phyloP scores from a whole-genome alignment of 352 stramenopile genomes.

The Phytophthora sansomeana region DNA sequence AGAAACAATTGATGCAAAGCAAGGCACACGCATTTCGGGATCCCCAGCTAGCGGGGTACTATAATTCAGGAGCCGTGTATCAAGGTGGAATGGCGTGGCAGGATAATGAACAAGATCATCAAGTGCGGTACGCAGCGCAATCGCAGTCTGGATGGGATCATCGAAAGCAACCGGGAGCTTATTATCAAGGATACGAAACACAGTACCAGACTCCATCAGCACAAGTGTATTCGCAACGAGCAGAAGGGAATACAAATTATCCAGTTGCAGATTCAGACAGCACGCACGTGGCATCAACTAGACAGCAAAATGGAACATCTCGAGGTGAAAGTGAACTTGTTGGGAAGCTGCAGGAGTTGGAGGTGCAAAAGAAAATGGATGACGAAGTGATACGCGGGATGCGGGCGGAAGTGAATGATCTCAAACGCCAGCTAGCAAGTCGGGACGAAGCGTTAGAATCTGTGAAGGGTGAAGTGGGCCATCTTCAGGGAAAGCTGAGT shows the following conservation, averaged over 20 bases:
- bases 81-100: conserved; percentile 36
- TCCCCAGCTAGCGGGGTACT: conserved; percentile 36
- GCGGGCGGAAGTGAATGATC: conserved; percentile 25
- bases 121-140: conserved; percentile 28
- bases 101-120: conserved; percentile 31
- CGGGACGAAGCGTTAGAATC: conserved; percentile 32
- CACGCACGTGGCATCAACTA: conserved; percentile 10
- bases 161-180: conserved; percentile 20
- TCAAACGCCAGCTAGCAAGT: conserved; percentile 37
- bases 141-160: conserved; percentile 29
- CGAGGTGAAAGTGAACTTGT: conserved; percentile 20
- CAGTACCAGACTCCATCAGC: conserved; percentile 27
- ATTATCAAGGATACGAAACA: conserved; percentile 38
- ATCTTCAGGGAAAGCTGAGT: conserved; percentile 31
- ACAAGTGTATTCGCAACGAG: conserved; percentile 30
- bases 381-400: conserved; percentile 31
- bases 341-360: conserved; percentile 40
- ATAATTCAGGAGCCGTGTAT: conserved; percentile 34
- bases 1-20: conserved; percentile 36
- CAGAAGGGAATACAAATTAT: conserved; percentile 22
- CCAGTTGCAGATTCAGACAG: conserved; percentile 22
- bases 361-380: conserved; percentile 43
- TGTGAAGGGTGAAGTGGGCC: conserved; percentile 23
- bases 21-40: conserved; percentile 36
- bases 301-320: conserved; percentile 23